A percentile compares a stretch with the other conserved stretches of the same genome.
Evolutionary conservation across 2,329 filamentous ascomycete genomes (phyloP).

Genomic region (Alternaria triticina): DNA sequence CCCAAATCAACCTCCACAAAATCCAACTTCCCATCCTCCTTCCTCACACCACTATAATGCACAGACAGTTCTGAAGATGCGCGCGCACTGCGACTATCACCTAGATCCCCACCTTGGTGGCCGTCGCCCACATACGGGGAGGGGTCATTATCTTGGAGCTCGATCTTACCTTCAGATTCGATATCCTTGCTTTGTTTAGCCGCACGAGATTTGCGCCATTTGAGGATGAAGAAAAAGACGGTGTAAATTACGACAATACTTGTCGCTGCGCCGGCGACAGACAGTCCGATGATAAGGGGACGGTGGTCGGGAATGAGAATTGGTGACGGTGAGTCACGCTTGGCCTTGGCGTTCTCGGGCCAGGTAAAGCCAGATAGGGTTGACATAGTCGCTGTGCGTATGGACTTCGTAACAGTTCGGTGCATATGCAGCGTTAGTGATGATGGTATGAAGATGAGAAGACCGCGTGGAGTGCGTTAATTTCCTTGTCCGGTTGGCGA

Average conservation of each 20-base stretch:
- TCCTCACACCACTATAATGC: neutral
- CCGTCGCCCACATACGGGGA: neutral
- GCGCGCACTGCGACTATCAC: neutral
- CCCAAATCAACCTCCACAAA: neutral
- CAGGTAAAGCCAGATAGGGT: neutral
- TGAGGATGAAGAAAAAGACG: neutral
- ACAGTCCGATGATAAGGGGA: neutral
- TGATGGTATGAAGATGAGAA: neutral
- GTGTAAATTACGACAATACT: neutral
- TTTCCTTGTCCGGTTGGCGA: neutral
- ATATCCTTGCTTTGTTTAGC: neutral
- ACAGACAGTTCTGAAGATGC: neutral
- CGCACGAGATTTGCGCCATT: neutral
- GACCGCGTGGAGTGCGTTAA: neutral
- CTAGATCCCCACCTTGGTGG: neutral
- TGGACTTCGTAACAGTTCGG: neutral
- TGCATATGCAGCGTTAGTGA: neutral
- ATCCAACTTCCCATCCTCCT: neutral
- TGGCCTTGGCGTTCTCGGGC: neutral
- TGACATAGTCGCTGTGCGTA: neutral
- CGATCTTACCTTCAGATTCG: neutral
- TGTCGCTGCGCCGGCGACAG: neutral
- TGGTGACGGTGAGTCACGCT: neutral
- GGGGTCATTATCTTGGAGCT: neutral
- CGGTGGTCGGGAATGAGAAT: neutral